phyloP scores from a whole-genome alignment of 2,329 filamentous ascomycete genomes.

The Colletotrichum australisinense region DNA sequence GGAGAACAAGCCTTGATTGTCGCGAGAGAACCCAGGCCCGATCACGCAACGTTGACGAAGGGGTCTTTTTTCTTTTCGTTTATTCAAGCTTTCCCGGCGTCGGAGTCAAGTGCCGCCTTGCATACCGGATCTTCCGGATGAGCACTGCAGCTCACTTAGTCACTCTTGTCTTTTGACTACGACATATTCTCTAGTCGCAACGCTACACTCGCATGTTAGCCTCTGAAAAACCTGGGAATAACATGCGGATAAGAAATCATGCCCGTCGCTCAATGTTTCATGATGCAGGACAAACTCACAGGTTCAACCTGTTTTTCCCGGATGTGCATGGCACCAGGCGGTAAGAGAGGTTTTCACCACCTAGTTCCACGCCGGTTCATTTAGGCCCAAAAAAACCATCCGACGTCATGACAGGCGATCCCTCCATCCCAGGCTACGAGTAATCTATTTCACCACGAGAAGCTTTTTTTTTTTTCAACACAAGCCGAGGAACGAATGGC shows the following conservation, averaged over 20 bases:
- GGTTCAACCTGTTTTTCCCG: background rate
- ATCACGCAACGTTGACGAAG: slow-evolving; percentile 17
- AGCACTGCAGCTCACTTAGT: background rate
- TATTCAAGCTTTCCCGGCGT: background rate
- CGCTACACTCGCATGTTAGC: background rate
- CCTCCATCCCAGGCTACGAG: background rate
- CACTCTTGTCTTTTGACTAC: background rate
- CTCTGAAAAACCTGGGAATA: background rate
- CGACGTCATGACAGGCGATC: slow-evolving; percentile 17
- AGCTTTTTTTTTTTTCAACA: background rate
- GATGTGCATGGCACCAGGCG: background rate
- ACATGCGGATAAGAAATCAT: background rate
- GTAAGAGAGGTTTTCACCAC: background rate
- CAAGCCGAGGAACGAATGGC: background rate
- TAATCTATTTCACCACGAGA: background rate
- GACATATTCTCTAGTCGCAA: background rate
- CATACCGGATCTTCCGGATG: slow-evolving; percentile 19
- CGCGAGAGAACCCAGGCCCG: background rate
- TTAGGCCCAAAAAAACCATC: background rate
- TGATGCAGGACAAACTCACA: background rate
- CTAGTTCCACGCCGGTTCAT: background rate
- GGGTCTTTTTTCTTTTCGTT: background rate
- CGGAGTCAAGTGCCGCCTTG: background rate
- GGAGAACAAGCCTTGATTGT: background rate
- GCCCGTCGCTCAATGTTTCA: background rate